Evolutionary conservation across 108 stramenopile species (phyloP), one percentile per base, ranked within the genome.

Genomic region (Nitzschia putrida): DNA sequence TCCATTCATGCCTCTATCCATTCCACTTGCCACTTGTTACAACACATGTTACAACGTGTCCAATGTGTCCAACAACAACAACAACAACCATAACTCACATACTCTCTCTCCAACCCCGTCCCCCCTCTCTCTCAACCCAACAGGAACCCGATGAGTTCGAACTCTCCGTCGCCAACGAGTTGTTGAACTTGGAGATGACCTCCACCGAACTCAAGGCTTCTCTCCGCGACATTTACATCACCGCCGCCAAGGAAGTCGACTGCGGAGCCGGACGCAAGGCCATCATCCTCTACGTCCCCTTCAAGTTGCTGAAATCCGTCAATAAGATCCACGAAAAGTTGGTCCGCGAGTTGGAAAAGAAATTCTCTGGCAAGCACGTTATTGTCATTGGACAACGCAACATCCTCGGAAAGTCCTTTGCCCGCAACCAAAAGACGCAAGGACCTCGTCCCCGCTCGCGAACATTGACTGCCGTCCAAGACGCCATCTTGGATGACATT

Each of bases 281-380:
- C 63, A 96, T 97, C 82, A 76, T 99, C 69, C 34, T 98, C 61
- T 98, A 97, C 80, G 98, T 99, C 54, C 99, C 99, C 34, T 99
- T 79, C 96, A 92, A 94, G 65, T 94, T 97, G 18, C 92, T 98
- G 41, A 87, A 83, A 71, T 76, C 91, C 58, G 97, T 94, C 88
- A 84, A 97, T 83, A 98, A 98, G 90, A 93, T 99, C 77, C 99
- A 99, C 74, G 76, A 77, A 57, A 86, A 88, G 54, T 90, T 99
- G 69, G 96, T 99, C 16, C 95, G 96, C 45, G 99, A 99, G 83
- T 82, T 99, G 75, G 99, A 99, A 89, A 99, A 99, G 95, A 99
- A 99, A 83, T 98, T 98, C 89, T 95, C 96, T 51, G 99, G 97
- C 64, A 79, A 79, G 53, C 95, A 98, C 80, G 97, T 99, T 53